phyloP scores from a whole-genome alignment of 495 filamentous ascomycete species.

The Xylaria castorea region DNA sequence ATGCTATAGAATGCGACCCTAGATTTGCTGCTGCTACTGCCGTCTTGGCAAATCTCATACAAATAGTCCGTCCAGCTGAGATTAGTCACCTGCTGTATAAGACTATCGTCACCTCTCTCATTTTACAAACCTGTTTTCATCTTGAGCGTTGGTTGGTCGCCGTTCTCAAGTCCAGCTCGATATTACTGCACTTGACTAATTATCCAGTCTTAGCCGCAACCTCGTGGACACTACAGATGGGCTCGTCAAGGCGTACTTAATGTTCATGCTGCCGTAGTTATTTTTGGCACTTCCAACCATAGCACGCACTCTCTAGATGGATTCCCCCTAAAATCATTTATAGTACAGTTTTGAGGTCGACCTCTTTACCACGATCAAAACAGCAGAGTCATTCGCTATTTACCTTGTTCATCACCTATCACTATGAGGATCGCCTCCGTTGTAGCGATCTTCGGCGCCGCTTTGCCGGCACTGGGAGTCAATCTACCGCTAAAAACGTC shows the following conservation, averaged over 20 bases:
- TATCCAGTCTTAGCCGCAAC: not conserved
- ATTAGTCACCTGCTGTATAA: conserved; percentile 23
- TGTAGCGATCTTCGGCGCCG: conserved; percentile 33
- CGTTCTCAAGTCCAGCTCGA: not conserved
- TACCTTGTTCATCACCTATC: not conserved
- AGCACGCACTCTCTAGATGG: not conserved
- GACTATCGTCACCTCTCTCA: conserved; percentile 7
- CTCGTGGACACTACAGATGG: conserved; percentile 1
- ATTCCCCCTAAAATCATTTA: not conserved
- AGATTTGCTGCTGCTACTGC: conserved; percentile 6
- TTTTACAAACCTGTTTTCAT: not conserved
- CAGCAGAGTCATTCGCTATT: not conserved
- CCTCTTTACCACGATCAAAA: not conserved
- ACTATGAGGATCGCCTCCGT: conserved; percentile 37
- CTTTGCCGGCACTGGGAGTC: conserved; percentile 36
- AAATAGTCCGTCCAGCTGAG: conserved; percentile 26
- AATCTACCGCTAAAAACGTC: conserved; percentile 53
- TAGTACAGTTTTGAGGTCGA: not conserved
- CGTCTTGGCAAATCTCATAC: conserved; percentile 7
- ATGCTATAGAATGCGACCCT: conserved; percentile 1
- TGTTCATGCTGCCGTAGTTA: not conserved
- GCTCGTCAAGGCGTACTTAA: not conserved
- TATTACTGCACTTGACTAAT: conserved; percentile 16
- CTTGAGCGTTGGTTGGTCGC: conserved; percentile 9
- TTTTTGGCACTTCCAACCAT: not conserved